Conservation (phyloP, 2,329 filamentous ascomycete genomes). For the Fusarium fracticaudum region DNA sequence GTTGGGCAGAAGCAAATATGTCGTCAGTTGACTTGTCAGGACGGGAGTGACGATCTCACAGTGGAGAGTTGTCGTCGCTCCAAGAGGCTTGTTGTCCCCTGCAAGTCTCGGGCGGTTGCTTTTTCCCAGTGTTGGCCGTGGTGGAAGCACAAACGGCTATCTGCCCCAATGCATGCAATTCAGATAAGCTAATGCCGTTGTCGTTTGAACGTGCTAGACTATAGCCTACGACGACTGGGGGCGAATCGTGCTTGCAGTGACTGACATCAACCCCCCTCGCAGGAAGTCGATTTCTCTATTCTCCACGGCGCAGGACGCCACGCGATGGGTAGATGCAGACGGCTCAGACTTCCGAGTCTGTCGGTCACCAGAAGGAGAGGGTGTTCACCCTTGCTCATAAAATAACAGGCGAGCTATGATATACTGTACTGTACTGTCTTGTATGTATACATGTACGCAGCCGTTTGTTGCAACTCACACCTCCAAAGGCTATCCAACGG, state of each 20-base stretch:
- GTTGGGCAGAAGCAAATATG: conserved; percentile 4
- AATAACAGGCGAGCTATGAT: not conserved
- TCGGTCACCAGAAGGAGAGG: not conserved
- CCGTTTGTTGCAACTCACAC: not conserved
- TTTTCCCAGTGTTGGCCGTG: not conserved
- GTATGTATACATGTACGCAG: not conserved
- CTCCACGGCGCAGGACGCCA: conserved; percentile 3
- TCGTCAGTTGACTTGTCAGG: not conserved
- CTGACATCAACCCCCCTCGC: not conserved
- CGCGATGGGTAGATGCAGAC: conserved; percentile 16
- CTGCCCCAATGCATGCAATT: not conserved
- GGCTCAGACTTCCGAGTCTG: not conserved
- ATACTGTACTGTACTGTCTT: not conserved
- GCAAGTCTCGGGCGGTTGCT: not conserved
- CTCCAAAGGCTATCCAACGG: not conserved
- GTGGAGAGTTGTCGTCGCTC: not conserved
- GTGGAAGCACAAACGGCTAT: not conserved
- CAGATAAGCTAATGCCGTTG: not conserved
- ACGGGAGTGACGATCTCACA: not conserved
- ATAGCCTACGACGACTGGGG: not conserved
- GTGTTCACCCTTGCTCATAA: not conserved
- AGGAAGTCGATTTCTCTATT: not conserved
- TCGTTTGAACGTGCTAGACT: not conserved
- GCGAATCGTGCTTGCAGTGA: not conserved
- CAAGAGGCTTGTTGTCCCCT: not conserved